Conservation (phyloP, 108 stramenopile genomes). For the Skeletonema grethae region DNA sequence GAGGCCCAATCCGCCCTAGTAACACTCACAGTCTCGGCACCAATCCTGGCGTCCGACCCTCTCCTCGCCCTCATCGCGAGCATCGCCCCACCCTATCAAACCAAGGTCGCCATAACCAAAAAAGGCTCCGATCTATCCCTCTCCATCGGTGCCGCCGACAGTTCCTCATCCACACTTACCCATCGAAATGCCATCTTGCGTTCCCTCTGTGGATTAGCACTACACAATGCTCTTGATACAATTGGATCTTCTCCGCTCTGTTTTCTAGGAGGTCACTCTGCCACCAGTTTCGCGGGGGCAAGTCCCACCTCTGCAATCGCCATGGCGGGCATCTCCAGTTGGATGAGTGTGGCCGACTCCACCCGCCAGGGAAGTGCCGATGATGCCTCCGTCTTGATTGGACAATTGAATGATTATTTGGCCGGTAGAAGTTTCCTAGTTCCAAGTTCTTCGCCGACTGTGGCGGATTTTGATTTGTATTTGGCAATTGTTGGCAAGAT, state of each 20-base stretch:
- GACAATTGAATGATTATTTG: slow-evolving; percentile 65
- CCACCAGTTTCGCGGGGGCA: slow-evolving; percentile 30
- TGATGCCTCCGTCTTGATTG: slow-evolving; percentile 24
- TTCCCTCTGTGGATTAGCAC: slow-evolving; percentile 61
- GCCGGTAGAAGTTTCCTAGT: slow-evolving; percentile 66
- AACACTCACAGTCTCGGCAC: slow-evolving; percentile 57
- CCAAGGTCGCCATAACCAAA: slow-evolving; percentile 50
- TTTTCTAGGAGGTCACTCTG: slow-evolving; percentile 69
- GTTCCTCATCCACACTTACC: slow-evolving; percentile 21
- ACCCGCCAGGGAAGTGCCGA: slow-evolving; percentile 27
- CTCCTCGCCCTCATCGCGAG: slow-evolving; percentile 58
- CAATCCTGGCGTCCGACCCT: slow-evolving; percentile 48
- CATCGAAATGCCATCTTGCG: slow-evolving; percentile 80
- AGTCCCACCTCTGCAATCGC: slow-evolving; percentile 63
- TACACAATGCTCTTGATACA: slow-evolving; percentile 72
- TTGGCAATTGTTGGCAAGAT: slow-evolving; percentile 42
- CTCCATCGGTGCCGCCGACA: slow-evolving; percentile 33
- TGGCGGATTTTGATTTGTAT: slow-evolving; percentile 81
- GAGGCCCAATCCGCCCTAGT: slow-evolving; percentile 52
- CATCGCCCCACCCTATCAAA: slow-evolving; percentile 52
- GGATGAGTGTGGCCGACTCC: slow-evolving; percentile 76
- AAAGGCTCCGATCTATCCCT: slow-evolving; percentile 53
- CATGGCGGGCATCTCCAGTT: slow-evolving; percentile 67
- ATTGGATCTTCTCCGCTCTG: slow-evolving; percentile 42
- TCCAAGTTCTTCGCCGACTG: slow-evolving; percentile 46